These are phyloP conservation scores for Gynandropsis gynandra DNA, from an alignment of 345 rosid species.

Conservation along the genomic window DNA sequence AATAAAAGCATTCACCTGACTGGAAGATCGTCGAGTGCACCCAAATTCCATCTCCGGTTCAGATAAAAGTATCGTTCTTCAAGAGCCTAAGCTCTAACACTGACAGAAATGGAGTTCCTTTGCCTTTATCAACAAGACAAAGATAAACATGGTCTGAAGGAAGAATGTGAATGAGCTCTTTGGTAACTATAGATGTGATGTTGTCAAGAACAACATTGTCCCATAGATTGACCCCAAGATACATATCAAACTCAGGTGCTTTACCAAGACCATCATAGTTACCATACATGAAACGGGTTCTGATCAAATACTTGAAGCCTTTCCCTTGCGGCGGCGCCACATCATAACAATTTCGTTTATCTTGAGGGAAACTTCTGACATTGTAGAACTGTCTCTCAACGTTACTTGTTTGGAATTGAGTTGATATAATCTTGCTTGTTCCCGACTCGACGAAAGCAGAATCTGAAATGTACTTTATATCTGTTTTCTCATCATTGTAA, in stretches of 20 bases:
- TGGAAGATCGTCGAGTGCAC: conserved; percentile 13
- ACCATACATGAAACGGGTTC: conserved; percentile 45
- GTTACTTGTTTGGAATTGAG: conserved; percentile 4
- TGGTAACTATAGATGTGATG: neutral
- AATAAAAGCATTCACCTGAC: conserved; percentile 9
- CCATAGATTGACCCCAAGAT: conserved; percentile 45
- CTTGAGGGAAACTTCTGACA: conserved; percentile 35
- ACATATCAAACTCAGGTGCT: conserved; percentile 39
- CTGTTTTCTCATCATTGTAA: conserved; percentile 27
- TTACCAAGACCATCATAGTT: conserved; percentile 35
- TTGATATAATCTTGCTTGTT: conserved; percentile 4
- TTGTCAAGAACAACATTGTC: conserved; percentile 14
- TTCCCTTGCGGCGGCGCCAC: conserved; percentile 15
- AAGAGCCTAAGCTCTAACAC: conserved; percentile 41
- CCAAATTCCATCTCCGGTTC: conserved; percentile 20
- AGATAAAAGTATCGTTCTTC: conserved; percentile 15
- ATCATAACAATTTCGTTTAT: conserved; percentile 32
- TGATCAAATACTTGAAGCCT: conserved; percentile 35
- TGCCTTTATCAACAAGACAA: conserved; percentile 39
- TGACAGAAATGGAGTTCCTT: conserved; percentile 45
- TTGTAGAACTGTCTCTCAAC: conserved; percentile 22
- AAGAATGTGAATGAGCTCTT: conserved; percentile 36
- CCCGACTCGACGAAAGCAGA: conserved; percentile 28
- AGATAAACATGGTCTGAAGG: conserved; percentile 27
- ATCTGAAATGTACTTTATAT: conserved; percentile 30